Evolutionary conservation across 2,329 filamentous ascomycete species (phyloP).

Genomic region (Aspergillus spinulosporus): DNA sequence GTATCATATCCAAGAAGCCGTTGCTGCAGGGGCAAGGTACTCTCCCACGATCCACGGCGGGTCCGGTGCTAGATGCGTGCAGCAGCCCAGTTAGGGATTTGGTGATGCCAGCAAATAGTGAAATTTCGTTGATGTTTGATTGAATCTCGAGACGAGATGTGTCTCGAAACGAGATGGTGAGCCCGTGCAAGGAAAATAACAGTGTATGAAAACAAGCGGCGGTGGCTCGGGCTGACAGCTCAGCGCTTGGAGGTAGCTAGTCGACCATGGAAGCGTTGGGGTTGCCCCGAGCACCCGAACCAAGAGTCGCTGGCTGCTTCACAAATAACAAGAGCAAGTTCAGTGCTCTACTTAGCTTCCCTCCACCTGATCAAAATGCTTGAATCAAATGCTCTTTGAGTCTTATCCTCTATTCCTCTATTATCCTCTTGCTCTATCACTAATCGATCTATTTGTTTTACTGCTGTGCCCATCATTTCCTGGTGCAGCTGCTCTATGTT

Average conservation of each 20-base stretch:
- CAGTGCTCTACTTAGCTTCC: constrained; percentile 2
- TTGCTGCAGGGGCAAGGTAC: background rate
- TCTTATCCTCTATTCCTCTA: background rate
- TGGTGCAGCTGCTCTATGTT: constrained; percentile 21
- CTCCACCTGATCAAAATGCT: constrained; percentile 1
- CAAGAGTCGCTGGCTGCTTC: constrained; percentile 10
- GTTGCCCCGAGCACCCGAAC: constrained; percentile 27
- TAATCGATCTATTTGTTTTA: constrained; percentile 6
- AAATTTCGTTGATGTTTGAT: background rate
- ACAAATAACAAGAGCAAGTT: constrained; percentile 14
- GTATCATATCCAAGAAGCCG: background rate
- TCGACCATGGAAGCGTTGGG: constrained; percentile 12
- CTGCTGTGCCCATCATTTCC: constrained; percentile 14
- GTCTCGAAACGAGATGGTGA: background rate
- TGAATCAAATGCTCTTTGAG: background rate
- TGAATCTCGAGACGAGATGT: background rate
- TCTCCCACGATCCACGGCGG: background rate
- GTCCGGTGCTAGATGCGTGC: background rate
- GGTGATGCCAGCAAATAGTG: background rate
- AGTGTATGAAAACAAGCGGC: constrained; percentile 2
- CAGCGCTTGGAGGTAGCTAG: background rate
- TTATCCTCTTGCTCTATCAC: constrained; percentile 7
- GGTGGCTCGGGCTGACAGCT: constrained; percentile 1
- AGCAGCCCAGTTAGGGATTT: background rate
- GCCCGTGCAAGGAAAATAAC: background rate